Evolutionary conservation across 1,139 yeast genomes (phyloP).

Genomic region (Meyerozyma guilliermondii): DNA sequence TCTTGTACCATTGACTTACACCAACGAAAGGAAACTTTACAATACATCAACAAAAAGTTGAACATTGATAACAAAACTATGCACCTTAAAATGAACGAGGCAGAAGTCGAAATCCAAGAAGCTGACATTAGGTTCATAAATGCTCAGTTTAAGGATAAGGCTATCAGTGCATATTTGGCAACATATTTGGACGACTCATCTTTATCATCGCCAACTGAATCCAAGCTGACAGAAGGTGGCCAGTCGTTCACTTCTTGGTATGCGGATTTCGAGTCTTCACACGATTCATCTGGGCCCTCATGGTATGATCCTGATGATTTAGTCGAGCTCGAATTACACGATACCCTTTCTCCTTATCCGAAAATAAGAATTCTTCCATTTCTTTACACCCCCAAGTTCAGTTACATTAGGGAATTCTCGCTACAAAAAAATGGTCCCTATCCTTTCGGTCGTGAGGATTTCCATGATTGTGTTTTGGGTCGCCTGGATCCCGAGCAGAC

Average conservation of each 20-base stretch:
- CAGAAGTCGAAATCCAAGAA: constrained; percentile 65
- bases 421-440: constrained; percentile 45
- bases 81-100: constrained; percentile 67
- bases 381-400: constrained; percentile 68
- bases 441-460: constrained; percentile 66
- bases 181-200: constrained; percentile 27
- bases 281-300: constrained; percentile 35
- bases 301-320: constrained; percentile 88
- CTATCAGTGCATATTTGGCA: constrained; percentile 44
- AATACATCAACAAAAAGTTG: constrained; percentile 52
- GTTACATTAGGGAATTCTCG: constrained; percentile 61
- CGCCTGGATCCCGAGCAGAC: constrained; percentile 49
- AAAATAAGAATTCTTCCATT: constrained; percentile 58
- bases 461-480: constrained; percentile 68
- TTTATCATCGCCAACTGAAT: neutral
- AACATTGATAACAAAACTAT: constrained; percentile 49
- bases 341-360: constrained; percentile 47
- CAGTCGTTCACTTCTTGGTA: constrained; percentile 4
- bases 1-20: constrained; percentile 75
- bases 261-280: constrained; percentile 30
- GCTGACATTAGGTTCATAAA: constrained; percentile 71
- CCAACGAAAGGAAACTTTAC: constrained; percentile 70
- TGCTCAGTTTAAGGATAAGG: constrained; percentile 60
- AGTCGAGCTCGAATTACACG: constrained; percentile 60
- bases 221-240: neutral